Evolutionary conservation across 345 rosid species (phyloP).

Genomic region (Cardamine chenopodiifolia): DNA sequence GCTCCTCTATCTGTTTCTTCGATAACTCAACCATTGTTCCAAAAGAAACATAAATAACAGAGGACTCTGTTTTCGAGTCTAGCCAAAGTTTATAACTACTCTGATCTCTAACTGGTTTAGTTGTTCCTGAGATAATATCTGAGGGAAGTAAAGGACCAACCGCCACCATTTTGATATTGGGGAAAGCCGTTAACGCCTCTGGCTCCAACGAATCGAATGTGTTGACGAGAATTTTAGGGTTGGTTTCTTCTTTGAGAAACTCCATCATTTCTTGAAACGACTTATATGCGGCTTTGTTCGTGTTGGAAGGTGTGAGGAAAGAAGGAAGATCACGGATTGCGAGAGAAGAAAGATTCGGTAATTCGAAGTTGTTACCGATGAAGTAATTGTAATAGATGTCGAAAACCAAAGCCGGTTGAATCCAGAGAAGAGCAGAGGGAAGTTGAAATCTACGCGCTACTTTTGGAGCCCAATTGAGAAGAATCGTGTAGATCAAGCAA

Average conservation of each 20-base stretch:
- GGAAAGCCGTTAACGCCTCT: constrained; percentile 40
- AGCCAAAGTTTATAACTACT: constrained; percentile 48
- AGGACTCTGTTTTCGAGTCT: constrained; percentile 49
- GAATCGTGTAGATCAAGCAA: constrained; percentile 46
- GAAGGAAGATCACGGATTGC: constrained; percentile 56
- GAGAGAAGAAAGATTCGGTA: constrained; percentile 39
- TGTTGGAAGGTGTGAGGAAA: constrained; percentile 43
- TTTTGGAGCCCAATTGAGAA: constrained; percentile 60
- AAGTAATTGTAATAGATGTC: constrained; percentile 60
- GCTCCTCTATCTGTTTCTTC: constrained; percentile 51
- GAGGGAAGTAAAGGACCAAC: constrained; percentile 48
- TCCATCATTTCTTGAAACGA: constrained; percentile 36
- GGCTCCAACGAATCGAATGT: constrained; percentile 54
- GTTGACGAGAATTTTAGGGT: constrained; percentile 50
- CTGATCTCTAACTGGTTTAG: constrained; percentile 14
- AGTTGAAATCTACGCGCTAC: constrained; percentile 52
- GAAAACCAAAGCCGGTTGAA: constrained; percentile 68
- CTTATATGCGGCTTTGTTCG: not conserved
- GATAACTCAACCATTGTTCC: constrained; percentile 56
- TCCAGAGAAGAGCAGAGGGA: constrained; percentile 62
- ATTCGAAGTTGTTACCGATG: constrained; percentile 46
- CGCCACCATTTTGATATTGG: constrained; percentile 23
- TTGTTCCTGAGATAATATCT: constrained; percentile 12
- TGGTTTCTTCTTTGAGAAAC: constrained; percentile 39
- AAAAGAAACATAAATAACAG: constrained; percentile 67